These are phyloP conservation scores for thale cress (Arabidopsis thaliana) DNA, from an alignment of 345 rosid genomes.

Conservation along the genomic window DNA sequence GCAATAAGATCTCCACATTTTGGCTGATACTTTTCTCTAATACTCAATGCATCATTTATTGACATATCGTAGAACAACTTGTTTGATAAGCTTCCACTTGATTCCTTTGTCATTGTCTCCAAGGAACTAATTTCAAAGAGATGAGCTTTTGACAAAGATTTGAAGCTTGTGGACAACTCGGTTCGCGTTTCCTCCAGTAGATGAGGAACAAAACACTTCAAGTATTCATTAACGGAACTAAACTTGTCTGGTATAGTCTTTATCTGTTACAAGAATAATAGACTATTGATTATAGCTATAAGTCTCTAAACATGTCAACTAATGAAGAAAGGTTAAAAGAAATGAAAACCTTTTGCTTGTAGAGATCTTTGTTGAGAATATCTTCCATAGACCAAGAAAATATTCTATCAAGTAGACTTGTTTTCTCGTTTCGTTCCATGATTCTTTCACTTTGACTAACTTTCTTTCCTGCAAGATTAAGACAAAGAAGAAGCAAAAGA, in stretches of 20 bases:
- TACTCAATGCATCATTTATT: neutral
- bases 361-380: slow-evolving; percentile 25
- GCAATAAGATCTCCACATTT: slow-evolving; percentile 49
- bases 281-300: neutral
- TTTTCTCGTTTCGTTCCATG: slow-evolving; percentile 1
- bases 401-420: slow-evolving; percentile 26
- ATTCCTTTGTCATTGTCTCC: neutral
- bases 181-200: slow-evolving; percentile 45
- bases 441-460: neutral
- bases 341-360: neutral
- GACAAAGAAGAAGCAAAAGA: neutral
- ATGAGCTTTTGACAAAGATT: slow-evolving; percentile 35
- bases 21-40: slow-evolving; percentile 35
- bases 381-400: slow-evolving; percentile 53
- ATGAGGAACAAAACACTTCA: slow-evolving; percentile 41
- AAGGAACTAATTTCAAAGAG: slow-evolving; percentile 15
- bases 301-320: neutral
- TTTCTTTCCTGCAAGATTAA: neutral
- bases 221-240: slow-evolving; percentile 27
- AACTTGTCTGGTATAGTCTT: slow-evolving; percentile 35
- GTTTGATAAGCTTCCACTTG: slow-evolving; percentile 1
- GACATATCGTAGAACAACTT: slow-evolving; percentile 22
- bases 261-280: slow-evolving; percentile 27
- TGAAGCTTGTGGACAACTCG: slow-evolving; percentile 36
- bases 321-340: neutral